Conservation (phyloP, 2,329 filamentous ascomycete genomes). For the Teratosphaeria zuluensis region DNA sequence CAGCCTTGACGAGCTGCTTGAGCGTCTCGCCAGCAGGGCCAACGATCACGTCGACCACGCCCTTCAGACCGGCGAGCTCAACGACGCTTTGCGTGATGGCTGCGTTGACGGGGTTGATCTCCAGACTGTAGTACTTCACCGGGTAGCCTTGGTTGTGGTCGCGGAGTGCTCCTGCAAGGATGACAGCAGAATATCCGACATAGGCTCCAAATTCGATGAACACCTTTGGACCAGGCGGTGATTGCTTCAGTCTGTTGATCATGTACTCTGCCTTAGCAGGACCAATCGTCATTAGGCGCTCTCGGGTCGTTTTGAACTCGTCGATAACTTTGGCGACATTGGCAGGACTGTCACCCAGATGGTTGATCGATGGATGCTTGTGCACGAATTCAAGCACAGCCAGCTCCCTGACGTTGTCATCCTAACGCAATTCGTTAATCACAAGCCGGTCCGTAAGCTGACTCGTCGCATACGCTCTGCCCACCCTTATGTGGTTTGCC, state of each 20-base stretch:
- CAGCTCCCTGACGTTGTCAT: not conserved
- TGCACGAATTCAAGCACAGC: not conserved
- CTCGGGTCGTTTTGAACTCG: not conserved
- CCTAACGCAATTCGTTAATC: not conserved
- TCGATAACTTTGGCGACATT: not conserved
- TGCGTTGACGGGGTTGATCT: slow-evolving; percentile 25
- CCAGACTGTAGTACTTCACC: slow-evolving; percentile 28
- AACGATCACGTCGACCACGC: slow-evolving; percentile 26
- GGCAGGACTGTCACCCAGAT: not conserved
- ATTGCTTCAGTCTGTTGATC: not conserved
- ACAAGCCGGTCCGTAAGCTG: not conserved
- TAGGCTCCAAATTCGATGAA: slow-evolving; percentile 30
- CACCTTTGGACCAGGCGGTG: slow-evolving; percentile 17
- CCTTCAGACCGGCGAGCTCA: slow-evolving; percentile 25
- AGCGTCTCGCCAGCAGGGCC: slow-evolving; percentile 25
- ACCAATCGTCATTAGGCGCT: not conserved
- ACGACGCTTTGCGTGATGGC: slow-evolving; percentile 25
- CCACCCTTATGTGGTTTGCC: not conserved
- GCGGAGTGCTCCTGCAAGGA: slow-evolving; percentile 14
- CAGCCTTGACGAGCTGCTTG: slow-evolving; percentile 18
- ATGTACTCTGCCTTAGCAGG: not conserved
- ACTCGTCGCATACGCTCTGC: not conserved
- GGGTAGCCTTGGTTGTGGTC: slow-evolving; percentile 5
- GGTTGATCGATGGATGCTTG: not conserved
- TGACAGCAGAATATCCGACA: slow-evolving; percentile 29